Evolutionary conservation across 1,284 basidiomycete genomes (phyloP), one percentile per base, ranked within the genome.

Genomic region (Trichosporon faecale): DNA sequence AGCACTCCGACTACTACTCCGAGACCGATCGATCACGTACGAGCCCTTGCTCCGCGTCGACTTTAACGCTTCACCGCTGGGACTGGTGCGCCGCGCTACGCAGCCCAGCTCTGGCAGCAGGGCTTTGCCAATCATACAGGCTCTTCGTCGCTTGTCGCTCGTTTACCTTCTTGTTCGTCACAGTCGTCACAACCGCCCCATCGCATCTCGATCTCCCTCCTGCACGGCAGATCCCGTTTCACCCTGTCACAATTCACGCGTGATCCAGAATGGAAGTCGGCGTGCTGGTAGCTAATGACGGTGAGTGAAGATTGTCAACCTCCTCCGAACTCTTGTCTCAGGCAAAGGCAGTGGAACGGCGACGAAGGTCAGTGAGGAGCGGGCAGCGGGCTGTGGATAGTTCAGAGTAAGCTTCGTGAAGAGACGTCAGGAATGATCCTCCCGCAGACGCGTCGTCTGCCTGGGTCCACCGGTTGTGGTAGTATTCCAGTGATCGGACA

Each of bases 231-330:
- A 61, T 31, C 31, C 16, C 57, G 55, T 31, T 31, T 61, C 57
- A 61, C n/a, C 57, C 29, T 61, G 27, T 61, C 57, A 61, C 57
- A 8, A 33, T 61, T 61, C 57, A n/a, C 27, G 57, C 57, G 16
- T 7, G 29, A n/a, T 4, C 16, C 27, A 61, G 27, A 31, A 61
- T 61, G 57, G 27, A 61, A 21, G 57, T 61, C 18, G 57, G 57
- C 4, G 57, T 61, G 27, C 27, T 61, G 18, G 57, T 61, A 31
- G 57, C 57, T 8, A 61, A 61, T 61, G 57, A 61, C 57, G 57
- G 57, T 61, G 31, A 61, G 57, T 61, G 8, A 12, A 27, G 11
- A 6, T 57, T 14, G 9, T 33, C 33, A 9, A 6, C 40, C 9
- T 44, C 12, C 18, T 44, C 8, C 40, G 4, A 44, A 44, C 18